Evolutionary conservation across 352 stramenopile genomes (phyloP), one percentile per base, ranked within the genome.

Genomic region (Peronosclerospora sorghi): DNA sequence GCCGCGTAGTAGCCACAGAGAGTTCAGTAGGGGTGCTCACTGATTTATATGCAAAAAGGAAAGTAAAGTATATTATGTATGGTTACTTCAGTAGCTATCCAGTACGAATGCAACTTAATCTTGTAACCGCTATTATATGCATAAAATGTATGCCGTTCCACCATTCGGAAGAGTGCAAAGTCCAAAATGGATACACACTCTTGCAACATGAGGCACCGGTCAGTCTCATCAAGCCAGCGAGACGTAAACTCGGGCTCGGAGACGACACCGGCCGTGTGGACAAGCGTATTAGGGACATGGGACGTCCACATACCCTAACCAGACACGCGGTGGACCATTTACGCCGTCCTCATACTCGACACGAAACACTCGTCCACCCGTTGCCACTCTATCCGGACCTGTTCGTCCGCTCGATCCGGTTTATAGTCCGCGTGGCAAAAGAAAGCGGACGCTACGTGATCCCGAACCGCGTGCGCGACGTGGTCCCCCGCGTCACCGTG

Each of bases 281-380:
- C 95, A n/a, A 98, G 93, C 1, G 88, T 84, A 56, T 99, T 95
- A 95, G 83, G 19, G 87, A 96, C 95, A 99, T 98, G 17, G 96
- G 20, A 98, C 94, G 67, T 99, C 94, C 88, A 97, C 97, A 68
- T 98, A 83, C 10, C 85, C 89, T 21, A 98, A 66, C 95, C 95
- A 99, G n/a, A 99, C 96, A 52, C 96, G 89, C 28, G 94, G 86
- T 29, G 95, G 95, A 4, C 95, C 96, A 63, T 98, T 94, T 52
- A 98, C 95, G 40, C 96, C 96, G 61, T 98, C 95, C 48, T 98
- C 95, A 57, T 99, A 99, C 67, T 98, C 87, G 18, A 98, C 92
- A 0, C 91, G 89, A 70, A 99, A 99, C 19, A 99, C 96, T 27
- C 96, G 86, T 4, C 96, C 96, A 12, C 95, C 95, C 40, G 83